Conservation (phyloP, 2,329 filamentous ascomycete genomes). For the Fusarium sp. region DNA sequence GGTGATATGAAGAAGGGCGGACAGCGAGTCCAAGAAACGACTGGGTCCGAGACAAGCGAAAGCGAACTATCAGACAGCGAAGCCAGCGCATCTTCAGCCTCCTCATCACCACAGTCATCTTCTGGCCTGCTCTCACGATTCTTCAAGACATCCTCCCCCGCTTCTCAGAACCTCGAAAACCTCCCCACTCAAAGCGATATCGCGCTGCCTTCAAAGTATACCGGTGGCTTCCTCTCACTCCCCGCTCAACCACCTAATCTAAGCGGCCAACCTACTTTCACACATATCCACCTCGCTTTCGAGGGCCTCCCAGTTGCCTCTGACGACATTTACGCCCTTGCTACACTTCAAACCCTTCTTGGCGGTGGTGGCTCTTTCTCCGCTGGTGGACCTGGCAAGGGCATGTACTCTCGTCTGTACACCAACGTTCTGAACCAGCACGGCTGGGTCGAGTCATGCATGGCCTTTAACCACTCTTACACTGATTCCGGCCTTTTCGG, state of each 20-base stretch:
- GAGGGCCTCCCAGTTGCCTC: constrained; percentile 92
- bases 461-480: constrained; percentile 98
- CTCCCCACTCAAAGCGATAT: constrained; percentile 68
- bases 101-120: constrained; percentile 59
- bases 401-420: constrained; percentile 98
- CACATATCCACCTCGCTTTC: constrained; percentile 95
- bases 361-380: constrained; percentile 97
- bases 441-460: constrained; percentile 95
- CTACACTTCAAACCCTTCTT: constrained; percentile 93
- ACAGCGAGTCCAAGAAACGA: constrained; percentile 64
- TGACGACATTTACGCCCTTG: constrained; percentile 94
- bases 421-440: constrained; percentile 98
- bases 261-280: constrained; percentile 78
- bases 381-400: constrained; percentile 95
- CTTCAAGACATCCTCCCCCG: constrained; percentile 83
- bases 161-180: constrained; percentile 69
- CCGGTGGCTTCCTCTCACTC: constrained; percentile 90
- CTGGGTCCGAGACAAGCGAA: constrained; percentile 70
- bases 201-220: constrained; percentile 81
- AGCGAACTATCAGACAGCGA: constrained; percentile 54
- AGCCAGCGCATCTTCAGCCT: constrained; percentile 52
- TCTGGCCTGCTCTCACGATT: constrained; percentile 83
- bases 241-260: constrained; percentile 85
- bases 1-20: constrained; percentile 79
- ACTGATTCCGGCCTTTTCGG: constrained; percentile 96